phyloP scores from a whole-genome alignment of 768 basidiomycete species.

The Lanmaoa pseudosensibilis region DNA sequence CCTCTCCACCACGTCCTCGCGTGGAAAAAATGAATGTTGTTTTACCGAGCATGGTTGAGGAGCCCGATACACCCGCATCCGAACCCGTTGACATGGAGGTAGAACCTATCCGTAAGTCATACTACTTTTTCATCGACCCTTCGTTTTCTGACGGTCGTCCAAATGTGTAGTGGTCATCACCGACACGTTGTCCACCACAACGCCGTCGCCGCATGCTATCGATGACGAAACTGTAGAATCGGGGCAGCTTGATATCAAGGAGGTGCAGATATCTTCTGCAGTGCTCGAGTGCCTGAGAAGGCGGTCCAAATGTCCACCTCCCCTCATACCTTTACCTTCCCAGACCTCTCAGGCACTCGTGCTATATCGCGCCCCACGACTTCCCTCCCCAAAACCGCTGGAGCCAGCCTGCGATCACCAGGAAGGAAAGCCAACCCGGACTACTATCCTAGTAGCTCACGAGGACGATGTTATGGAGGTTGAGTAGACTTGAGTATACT shows the following conservation, averaged over 20 bases:
- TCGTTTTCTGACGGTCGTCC: background rate
- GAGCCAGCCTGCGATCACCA: constrained; percentile 2
- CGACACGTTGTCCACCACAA: constrained; percentile 3
- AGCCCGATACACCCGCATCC: constrained; percentile 36
- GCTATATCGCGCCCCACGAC: constrained; percentile 46
- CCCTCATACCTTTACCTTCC: constrained; percentile 20
- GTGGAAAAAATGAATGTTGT: constrained; percentile 16
- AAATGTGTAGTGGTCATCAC: constrained; percentile 1
- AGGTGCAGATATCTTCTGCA: constrained; percentile 43
- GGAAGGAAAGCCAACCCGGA: background rate
- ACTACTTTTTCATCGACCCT: constrained; percentile 1
- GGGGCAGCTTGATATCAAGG: constrained; percentile 20
- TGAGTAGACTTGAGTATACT: constrained; percentile 31
- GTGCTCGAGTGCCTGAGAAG: constrained; percentile 47
- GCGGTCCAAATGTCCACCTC: constrained; percentile 23
- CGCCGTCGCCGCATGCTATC: constrained; percentile 24
- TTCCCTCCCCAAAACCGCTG: constrained; percentile 16
- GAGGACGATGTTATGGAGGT: constrained; percentile 56
- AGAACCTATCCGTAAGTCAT: constrained; percentile 59
- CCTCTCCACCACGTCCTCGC: constrained; percentile 3
- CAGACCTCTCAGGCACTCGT: constrained; percentile 49
- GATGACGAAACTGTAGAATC: constrained; percentile 27
- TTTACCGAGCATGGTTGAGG: constrained; percentile 44
- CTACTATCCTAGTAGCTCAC: background rate
- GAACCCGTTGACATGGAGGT: constrained; percentile 68